A percentile compares a stretch with the other conserved stretches of the same genome.
These are phyloP conservation scores for Phytophthora ohioensis DNA, from an alignment of 352 stramenopile genomes.

Conservation along the genomic window DNA sequence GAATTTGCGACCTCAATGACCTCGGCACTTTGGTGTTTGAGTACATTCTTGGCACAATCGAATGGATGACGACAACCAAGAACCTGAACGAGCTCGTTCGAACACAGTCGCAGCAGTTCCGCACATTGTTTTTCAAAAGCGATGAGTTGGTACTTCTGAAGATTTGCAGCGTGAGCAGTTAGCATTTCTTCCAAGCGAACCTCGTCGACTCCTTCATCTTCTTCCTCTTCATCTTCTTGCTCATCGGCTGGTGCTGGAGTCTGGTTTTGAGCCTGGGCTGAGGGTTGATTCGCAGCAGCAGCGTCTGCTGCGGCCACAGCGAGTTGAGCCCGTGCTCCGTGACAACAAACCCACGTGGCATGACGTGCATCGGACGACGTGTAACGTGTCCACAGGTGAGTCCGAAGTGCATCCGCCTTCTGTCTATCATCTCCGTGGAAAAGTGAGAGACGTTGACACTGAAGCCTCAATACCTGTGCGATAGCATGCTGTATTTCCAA, in stretches of 20 bases:
- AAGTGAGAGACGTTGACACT: constrained; percentile 54
- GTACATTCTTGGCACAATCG: constrained; percentile 59
- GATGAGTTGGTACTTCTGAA: constrained; percentile 50
- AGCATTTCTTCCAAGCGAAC: constrained; percentile 41
- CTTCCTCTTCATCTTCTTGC: constrained; percentile 22
- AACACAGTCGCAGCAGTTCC: constrained; percentile 46
- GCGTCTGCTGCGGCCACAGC: constrained; percentile 9
- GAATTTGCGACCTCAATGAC: constrained; percentile 46
- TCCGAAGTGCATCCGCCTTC: constrained; percentile 27
- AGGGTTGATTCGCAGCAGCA: constrained; percentile 19
- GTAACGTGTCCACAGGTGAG: constrained; percentile 63
- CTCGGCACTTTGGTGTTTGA: constrained; percentile 69
- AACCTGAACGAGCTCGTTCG: constrained; percentile 70
- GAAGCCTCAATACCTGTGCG: constrained; percentile 41
- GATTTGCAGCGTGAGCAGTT: constrained; percentile 15
- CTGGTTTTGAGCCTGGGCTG: constrained; percentile 19
- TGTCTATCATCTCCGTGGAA: constrained; percentile 46
- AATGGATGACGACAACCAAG: constrained; percentile 57
- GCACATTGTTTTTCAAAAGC: constrained; percentile 60
- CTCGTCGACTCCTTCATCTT: constrained; percentile 29
- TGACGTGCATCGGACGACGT: constrained; percentile 41
- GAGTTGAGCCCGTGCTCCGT: constrained; percentile 30
- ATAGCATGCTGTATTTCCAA: constrained; percentile 34
- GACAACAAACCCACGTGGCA: constrained; percentile 62
- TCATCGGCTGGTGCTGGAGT: constrained; percentile 11